These are phyloP conservation scores for Prunus davidiana DNA, from an alignment of 306 rosid genomes.

Conservation along the genomic window DNA sequence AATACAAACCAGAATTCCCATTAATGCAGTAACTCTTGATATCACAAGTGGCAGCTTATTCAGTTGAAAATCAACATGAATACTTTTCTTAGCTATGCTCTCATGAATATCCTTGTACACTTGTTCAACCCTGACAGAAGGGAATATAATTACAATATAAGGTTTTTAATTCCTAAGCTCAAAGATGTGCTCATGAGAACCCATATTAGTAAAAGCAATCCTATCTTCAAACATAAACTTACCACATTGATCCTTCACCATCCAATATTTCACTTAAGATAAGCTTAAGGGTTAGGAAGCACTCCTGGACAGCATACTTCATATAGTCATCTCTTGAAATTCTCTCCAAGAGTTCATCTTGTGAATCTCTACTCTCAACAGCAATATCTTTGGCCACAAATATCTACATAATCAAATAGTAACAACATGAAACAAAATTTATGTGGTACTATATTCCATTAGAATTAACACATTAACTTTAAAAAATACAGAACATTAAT, in stretches of 20 bases:
- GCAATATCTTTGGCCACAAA: conserved; percentile 92
- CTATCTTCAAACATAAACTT: conserved; percentile 20
- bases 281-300: conserved; percentile 58
- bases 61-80: conserved; percentile 47
- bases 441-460: neutral
- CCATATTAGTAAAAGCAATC: conserved; percentile 4
- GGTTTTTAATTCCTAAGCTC: conserved; percentile 6
- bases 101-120: conserved; percentile 54
- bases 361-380: conserved; percentile 64
- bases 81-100: conserved; percentile 40
- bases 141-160: conserved; percentile 21
- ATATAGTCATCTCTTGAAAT: conserved; percentile 83
- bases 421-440: neutral
- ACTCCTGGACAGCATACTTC: conserved; percentile 96
- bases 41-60: conserved; percentile 77
- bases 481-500: neutral
- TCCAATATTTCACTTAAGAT: conserved; percentile 72
- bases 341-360: conserved; percentile 79
- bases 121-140: conserved; percentile 71
- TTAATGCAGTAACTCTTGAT: conserved; percentile 80
- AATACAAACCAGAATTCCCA: conserved; percentile 83
- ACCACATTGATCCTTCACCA: conserved; percentile 82
- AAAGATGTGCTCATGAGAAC: neutral
- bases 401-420: conserved; percentile 41
- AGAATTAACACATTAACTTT: neutral